phyloP scores from a whole-genome alignment of 352 stramenopile genomes.

The Phytophthora tentaculata region DNA sequence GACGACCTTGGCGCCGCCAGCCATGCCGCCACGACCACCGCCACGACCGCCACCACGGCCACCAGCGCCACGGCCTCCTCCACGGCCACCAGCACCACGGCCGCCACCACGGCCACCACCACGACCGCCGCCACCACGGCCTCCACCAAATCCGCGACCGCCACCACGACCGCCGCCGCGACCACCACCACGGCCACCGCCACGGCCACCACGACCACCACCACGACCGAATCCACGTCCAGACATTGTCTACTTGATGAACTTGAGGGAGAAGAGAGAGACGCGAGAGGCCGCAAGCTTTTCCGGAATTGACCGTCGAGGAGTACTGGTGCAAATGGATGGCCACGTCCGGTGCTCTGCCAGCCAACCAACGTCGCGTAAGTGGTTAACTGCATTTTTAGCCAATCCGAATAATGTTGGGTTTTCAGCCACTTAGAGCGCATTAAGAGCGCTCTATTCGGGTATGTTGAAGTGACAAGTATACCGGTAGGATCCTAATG shows the following conservation, averaged over 20 bases:
- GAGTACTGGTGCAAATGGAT: slow-evolving; percentile 25
- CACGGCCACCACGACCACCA: slow-evolving; percentile 53
- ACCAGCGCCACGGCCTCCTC: slow-evolving; percentile 45
- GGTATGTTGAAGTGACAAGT: slow-evolving; percentile 27
- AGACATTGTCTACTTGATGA: slow-evolving; percentile 42
- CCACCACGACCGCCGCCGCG: slow-evolving; percentile 46
- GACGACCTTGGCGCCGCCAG: slow-evolving; percentile 96
- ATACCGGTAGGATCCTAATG: too few relatives aligned
- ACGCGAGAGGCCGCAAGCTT: slow-evolving; percentile 17
- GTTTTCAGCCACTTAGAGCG: slow-evolving; percentile 9
- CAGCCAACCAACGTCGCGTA: slow-evolving; percentile 39
- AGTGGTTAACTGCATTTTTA: slow-evolving; percentile 2
- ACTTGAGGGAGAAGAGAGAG: slow-evolving; percentile 20
- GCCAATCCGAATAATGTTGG: slow-evolving; percentile 5
- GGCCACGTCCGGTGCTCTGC: slow-evolving; percentile 17
- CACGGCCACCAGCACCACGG: slow-evolving; percentile 47
- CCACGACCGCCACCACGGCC: slow-evolving; percentile 64
- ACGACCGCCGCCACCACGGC: slow-evolving; percentile 51
- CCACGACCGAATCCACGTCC: slow-evolving; percentile 74
- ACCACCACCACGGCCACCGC: slow-evolving; percentile 50
- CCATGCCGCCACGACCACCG: slow-evolving; percentile 90
- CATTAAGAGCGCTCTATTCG: background rate
- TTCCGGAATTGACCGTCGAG: slow-evolving; percentile 31
- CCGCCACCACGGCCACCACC: slow-evolving; percentile 51
- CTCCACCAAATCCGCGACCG: slow-evolving; percentile 49